Conservation (phyloP, 2,329 filamentous ascomycete species). For the Fusarium sarcochroum region DNA sequence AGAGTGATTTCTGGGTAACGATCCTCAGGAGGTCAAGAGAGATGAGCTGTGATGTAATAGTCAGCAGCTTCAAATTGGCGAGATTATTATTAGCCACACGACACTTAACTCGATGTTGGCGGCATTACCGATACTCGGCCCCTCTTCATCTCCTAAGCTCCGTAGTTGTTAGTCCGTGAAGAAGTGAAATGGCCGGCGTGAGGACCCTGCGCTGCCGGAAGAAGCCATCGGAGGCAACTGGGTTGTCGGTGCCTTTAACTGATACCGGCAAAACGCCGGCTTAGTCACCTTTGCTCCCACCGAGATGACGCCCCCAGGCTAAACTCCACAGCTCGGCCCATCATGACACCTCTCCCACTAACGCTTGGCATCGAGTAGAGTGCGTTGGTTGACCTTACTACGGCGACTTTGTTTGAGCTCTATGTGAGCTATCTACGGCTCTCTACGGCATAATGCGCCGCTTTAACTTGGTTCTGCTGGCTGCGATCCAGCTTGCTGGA, state of each 20-base stretch:
- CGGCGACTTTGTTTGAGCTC: slow-evolving; percentile 36
- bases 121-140: slow-evolving; percentile 39
- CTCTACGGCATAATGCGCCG: slow-evolving; percentile 64
- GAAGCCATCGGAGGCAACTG: slow-evolving; percentile 5
- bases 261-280: slow-evolving; percentile 46
- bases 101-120: slow-evolving; percentile 18
- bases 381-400: slow-evolving; percentile 21
- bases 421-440: slow-evolving; percentile 48
- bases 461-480: slow-evolving; percentile 61
- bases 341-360: slow-evolving; percentile 52
- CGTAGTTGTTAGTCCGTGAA: slow-evolving; percentile 26
- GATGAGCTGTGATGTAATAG: slow-evolving; percentile 40
- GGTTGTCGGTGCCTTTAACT: slow-evolving; percentile 4
- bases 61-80: slow-evolving; percentile 25
- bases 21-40: slow-evolving; percentile 17
- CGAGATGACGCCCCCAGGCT: slow-evolving; percentile 23
- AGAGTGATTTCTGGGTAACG: slow-evolving; percentile 3
- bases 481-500: slow-evolving; percentile 59
- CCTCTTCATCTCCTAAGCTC: slow-evolving; percentile 33
- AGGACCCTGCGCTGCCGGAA: slow-evolving; percentile 32
- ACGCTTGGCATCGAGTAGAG: slow-evolving; percentile 32
- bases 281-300: background rate
- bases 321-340: slow-evolving; percentile 44
- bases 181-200: slow-evolving; percentile 24
- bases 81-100: slow-evolving; percentile 33